Evolutionary conservation across 2,329 filamentous ascomycete genomes (phyloP), one percentile per base, ranked within the genome.

Genomic region (Emergomyces africanus): DNA sequence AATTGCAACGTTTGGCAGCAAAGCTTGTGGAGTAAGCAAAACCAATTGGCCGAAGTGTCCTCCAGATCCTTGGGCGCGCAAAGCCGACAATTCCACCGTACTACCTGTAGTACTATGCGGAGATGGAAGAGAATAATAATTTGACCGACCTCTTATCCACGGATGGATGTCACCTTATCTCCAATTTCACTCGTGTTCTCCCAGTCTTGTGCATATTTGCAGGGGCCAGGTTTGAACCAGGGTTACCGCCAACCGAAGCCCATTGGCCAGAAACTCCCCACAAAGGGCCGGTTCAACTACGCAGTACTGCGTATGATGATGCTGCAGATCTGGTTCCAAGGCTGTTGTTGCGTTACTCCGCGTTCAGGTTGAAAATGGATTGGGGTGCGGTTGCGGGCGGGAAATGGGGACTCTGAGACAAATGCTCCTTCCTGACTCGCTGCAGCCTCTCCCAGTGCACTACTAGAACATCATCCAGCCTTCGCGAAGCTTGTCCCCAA

Each of bases 1-100:
- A 30, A 53, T 37, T 57, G 57, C 30, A 58, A 58, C 48, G 48
- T 58, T 42, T 53, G n/a, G 41, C 48, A 48, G 6, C 30, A 8
- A 58, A 53, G 35, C 35, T 41, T 53, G 18, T 15, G 12, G 35
- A 30, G 10, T 15, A 2, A 33, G 18, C 6, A 35, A 35, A 37
- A 35, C 55, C 42, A 39, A 14, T 50, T n/a, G n/a, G n/a, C n/a
- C n/a, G n/a, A n/a, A 28, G 18, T 14, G 18, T 35, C 35, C 1
- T 30, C 20, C 18, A 30, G 33, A 53, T 51, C 44, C 25, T 37
- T 30, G 46, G 39, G 9, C 18, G 10, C n/a, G n/a, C n/a, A n/a
- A n/a, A 18, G 20, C 9, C 12, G 20, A 41, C 35, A 18, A 18
- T 14, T 23, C 2, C 9, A 3, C 50, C 14, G 35, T 3, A 53